Base-by-base conservation (phyloP, 495 filamentous ascomycete species). In the Cenococcum geophilum region DNA sequence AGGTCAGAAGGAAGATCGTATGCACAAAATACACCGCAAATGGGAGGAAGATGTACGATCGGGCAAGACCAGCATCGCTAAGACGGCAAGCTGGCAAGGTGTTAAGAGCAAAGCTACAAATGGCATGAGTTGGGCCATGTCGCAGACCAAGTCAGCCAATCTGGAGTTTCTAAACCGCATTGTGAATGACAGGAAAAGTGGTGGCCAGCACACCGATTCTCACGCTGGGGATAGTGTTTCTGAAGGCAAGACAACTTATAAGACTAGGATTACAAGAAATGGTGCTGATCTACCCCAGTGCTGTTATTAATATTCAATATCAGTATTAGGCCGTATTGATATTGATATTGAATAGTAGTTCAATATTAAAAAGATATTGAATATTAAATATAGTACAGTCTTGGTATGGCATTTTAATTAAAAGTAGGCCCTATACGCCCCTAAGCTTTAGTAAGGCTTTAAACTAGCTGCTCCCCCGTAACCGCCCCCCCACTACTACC, bases 11-110 rank as follows among this genome's bases (percentile, higher is more conserved):
- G 72, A 75, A 64, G 63, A 55, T 21, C 65, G 68, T 23, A 16
- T 72, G 9, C 72, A 75, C 23, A 75, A 75, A 51, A 43, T 71
- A 12, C 72, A 74, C 59, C 70, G 72, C 6, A 75, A 74, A 68
- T 75, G 72, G 72, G 65, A 75, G 36, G 68, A 67, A 10, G 72
- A 75, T 27, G 73, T 75, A 9, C 70, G 72, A 22, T 61, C 59
- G 25, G 72, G 72, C 12, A 75, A 74, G 57, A 67, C 65, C 11
- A 67, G 62, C 62, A 64, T 62, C 9, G 64, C 70, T 10, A 72
- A 74, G 56, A 69, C 62, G 12, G 60, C 69, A 34, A 71, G 67
- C 53, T 75, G 70, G 72, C 71, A 75, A 48, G 72, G 72, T 32
- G 62, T 73, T 22, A 75, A 75, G 59, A 65, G 68, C 43, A 65